phyloP scores from a whole-genome alignment of 1,284 basidiomycete species.

The Crepidotus sp. region DNA sequence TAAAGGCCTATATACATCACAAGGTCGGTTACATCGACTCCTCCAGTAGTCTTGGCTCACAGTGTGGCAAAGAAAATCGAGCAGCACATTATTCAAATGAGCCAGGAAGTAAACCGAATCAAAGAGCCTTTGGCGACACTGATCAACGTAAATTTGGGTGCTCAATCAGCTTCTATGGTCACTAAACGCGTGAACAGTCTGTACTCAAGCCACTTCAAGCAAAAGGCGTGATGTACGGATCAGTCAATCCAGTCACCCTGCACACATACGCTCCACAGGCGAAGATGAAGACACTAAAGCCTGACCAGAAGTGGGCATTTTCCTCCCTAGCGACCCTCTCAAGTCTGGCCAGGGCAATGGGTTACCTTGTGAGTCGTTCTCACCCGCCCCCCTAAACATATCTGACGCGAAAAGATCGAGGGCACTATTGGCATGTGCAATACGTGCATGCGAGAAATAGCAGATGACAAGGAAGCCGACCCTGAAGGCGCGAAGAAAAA shows the following conservation, averaged over 20 bases:
- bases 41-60: neutral
- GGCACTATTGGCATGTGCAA: constrained; percentile 77
- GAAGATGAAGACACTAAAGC: constrained; percentile 29
- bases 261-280: constrained; percentile 48
- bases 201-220: constrained; percentile 29
- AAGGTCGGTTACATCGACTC: constrained; percentile 46
- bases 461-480: constrained; percentile 29
- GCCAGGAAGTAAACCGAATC: constrained; percentile 46
- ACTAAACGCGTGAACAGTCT: constrained; percentile 25
- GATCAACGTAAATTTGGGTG: constrained; percentile 54
- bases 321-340: constrained; percentile 37
- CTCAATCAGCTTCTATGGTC: constrained; percentile 1
- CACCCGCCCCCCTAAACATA: neutral
- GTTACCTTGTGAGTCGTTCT: constrained; percentile 54
- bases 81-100: constrained; percentile 68
- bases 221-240: constrained; percentile 25
- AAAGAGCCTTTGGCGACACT: constrained; percentile 51
- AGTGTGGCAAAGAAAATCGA: constrained; percentile 41
- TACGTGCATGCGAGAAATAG: constrained; percentile 42
- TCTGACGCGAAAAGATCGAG: constrained; percentile 50
- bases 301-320: constrained; percentile 36
- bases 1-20: constrained; percentile 80
- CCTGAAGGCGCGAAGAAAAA: constrained; percentile 26
- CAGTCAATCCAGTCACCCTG: constrained; percentile 35
- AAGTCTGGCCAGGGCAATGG: constrained; percentile 69